These are phyloP conservation scores for Agastache rugosa DNA, from an alignment of 257 asterid genomes.

Conservation along the genomic window DNA sequence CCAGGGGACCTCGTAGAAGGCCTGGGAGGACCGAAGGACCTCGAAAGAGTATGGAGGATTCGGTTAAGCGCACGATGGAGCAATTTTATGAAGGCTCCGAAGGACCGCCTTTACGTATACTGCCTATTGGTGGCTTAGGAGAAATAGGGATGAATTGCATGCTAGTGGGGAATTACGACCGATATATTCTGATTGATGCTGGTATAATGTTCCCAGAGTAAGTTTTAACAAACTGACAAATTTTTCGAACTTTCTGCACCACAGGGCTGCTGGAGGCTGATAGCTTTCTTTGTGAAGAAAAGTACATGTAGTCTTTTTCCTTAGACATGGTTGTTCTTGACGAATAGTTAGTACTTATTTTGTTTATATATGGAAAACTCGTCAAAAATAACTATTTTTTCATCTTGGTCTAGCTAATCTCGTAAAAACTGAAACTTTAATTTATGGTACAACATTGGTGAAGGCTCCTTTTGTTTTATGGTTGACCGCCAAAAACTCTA, in stretches of 20 bases:
- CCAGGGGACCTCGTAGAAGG: conserved; percentile 65
- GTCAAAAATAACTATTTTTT: neutral
- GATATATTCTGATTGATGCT: conserved; percentile 95
- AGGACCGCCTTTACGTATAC: conserved; percentile 92
- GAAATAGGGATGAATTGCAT: conserved; percentile 99
- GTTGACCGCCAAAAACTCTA: neutral
- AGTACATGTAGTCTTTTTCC: conserved; percentile 11
- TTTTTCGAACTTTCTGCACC: conserved; percentile 22
- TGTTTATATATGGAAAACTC: conserved; percentile 10
- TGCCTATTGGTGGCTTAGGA: conserved; percentile 98
- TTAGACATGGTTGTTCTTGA: conserved; percentile 19
- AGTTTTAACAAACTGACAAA: conserved; percentile 38
- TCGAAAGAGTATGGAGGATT: conserved; percentile 93
- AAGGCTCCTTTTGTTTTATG: neutral
- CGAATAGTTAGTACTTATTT: neutral
- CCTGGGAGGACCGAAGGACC: conserved; percentile 73
- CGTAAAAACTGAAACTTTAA: conserved; percentile 16
- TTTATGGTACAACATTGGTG: neutral
- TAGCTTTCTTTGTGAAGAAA: neutral
- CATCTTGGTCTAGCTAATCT: neutral
- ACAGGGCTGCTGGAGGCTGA: conserved; percentile 6
- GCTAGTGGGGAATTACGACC: conserved; percentile 94
- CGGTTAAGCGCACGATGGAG: conserved; percentile 95
- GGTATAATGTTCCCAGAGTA: conserved; percentile 99
- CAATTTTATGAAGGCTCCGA: conserved; percentile 94